Conservation (phyloP, 345 rosid genomes). For the Garcia nutans region DNA sequence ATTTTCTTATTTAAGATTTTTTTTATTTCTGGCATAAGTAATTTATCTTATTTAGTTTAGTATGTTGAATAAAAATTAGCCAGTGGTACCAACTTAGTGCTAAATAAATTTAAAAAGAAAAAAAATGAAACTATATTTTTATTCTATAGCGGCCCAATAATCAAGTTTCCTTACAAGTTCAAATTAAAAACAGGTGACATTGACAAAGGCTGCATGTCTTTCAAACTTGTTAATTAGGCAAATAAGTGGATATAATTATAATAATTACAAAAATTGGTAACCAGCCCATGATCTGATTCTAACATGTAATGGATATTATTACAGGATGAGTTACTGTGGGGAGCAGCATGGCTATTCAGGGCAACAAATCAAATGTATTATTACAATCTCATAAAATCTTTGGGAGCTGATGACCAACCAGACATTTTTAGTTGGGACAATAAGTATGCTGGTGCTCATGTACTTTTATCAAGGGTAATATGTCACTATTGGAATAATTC, state of each 20-base stretch:
- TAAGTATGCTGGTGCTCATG: conserved; percentile 83
- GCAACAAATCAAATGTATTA: conserved; percentile 70
- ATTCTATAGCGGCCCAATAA: too few species aligned
- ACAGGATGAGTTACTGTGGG: conserved; percentile 92
- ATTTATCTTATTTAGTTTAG: too few species aligned
- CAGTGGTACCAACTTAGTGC: too few species aligned
- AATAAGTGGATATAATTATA: too few species aligned
- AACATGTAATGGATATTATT: neutral
- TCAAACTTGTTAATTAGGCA: neutral
- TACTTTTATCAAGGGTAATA: conserved; percentile 68
- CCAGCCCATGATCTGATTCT: neutral
- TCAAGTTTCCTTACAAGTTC: too few species aligned
- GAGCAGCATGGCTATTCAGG: conserved; percentile 73
- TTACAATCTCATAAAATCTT: conserved; percentile 55
- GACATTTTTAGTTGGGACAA: conserved; percentile 96
- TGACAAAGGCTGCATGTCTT: too few species aligned
- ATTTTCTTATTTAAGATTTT: too few species aligned
- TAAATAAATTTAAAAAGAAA: too few species aligned
- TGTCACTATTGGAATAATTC: neutral
- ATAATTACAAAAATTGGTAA: neutral
- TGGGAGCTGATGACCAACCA: conserved; percentile 74
- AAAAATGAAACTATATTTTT: too few species aligned
- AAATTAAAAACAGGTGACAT: too few species aligned
- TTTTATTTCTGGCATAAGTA: too few species aligned
- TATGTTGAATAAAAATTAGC: too few species aligned